A percentile compares a stretch with the other conserved stretches of the same genome.
Conservation (phyloP, 441 rosid genomes). For the Populus trichocarpa region DNA sequence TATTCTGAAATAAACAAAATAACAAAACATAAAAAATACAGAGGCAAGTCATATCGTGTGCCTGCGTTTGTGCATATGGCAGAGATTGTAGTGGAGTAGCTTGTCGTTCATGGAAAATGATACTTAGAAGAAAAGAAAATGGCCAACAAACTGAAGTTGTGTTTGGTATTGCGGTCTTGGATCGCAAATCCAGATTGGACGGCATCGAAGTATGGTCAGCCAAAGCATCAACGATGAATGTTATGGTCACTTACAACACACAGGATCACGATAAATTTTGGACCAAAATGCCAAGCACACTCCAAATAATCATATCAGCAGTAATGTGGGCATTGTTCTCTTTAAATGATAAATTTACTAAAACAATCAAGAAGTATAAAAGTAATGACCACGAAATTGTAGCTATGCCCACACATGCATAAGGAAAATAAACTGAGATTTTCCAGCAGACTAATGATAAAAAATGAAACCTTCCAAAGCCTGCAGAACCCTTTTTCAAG, state of each 20-base stretch:
- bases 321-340: neutral
- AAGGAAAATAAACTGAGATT: neutral
- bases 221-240: neutral
- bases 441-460: constrained; percentile 12
- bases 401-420: neutral
- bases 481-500: constrained; percentile 44
- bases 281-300: neutral
- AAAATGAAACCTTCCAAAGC: constrained; percentile 48
- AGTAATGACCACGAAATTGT: neutral
- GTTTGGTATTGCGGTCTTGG: neutral
- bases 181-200: neutral
- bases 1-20: constrained; percentile 7
- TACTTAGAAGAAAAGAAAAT: neutral
- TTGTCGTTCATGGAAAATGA: neutral
- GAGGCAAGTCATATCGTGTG: neutral
- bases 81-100: neutral
- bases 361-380: neutral
- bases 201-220: neutral
- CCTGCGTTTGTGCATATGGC: neutral
- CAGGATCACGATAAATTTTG: neutral
- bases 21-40: neutral
- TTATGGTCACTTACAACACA: neutral
- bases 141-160: neutral
- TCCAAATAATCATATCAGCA: neutral
- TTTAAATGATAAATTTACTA: neutral